Evolutionary conservation across 768 basidiomycete genomes (phyloP).

Genomic region (Leccinum disarticulatum): DNA sequence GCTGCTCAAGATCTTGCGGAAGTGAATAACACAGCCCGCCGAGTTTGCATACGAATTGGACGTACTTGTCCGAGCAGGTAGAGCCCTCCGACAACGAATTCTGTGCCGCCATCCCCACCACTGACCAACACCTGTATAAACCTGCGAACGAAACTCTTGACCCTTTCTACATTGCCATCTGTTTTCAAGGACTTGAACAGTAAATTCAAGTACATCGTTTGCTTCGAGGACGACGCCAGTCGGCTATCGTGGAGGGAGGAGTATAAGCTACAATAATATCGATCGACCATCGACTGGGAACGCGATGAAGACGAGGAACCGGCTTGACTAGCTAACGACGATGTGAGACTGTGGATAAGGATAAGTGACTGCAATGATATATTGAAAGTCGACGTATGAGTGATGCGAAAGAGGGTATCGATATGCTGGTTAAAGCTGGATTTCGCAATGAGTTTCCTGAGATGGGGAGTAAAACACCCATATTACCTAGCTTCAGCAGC

Average conservation of each 20-base stretch:
- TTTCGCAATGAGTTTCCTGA: conserved; percentile 1
- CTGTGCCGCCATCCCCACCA: conserved; percentile 71
- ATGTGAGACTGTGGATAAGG: conserved; percentile 81
- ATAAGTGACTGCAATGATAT: conserved; percentile 91
- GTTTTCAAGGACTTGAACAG: conserved; percentile 87
- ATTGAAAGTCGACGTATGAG: conserved; percentile 95
- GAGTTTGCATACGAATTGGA: neutral
- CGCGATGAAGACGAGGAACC: conserved; percentile 38
- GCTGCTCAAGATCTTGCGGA: conserved; percentile 48
- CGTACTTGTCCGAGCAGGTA: conserved; percentile 86
- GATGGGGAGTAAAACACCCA: neutral
- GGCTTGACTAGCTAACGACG: conserved; percentile 46
- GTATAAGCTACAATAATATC: conserved; percentile 85
- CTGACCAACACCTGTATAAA: conserved; percentile 77
- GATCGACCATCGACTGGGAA: conserved; percentile 53
- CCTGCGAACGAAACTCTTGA: conserved; percentile 79
- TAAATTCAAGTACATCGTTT: conserved; percentile 95
- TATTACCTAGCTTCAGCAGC: conserved; percentile 63
- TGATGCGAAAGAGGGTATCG: conserved; percentile 91
- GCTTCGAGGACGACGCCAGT: conserved; percentile 81
- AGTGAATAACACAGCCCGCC: neutral
- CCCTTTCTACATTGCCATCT: conserved; percentile 55
- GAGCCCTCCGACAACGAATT: conserved; percentile 87
- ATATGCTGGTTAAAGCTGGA: conserved; percentile 80
- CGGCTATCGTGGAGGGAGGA: conserved; percentile 84